Evolutionary conservation across 2,329 filamentous ascomycete genomes (phyloP), one percentile per base, ranked within the genome.

Genomic region (Aschersonia sp.): DNA sequence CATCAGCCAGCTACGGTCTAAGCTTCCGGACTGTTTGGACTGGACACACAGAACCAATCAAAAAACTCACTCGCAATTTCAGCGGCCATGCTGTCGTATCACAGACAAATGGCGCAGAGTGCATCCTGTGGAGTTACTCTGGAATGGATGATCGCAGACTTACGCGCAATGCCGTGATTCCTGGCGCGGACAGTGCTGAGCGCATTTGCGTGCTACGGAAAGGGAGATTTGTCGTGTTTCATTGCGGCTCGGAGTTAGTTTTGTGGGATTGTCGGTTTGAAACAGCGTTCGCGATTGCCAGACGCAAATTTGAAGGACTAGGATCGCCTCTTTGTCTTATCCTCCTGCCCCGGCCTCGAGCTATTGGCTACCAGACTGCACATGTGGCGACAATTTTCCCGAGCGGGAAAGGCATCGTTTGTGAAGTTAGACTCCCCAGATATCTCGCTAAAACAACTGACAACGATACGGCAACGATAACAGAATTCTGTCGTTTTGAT

Each of bases 331-430:
- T 94, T 1, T 94, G 87, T 59, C 72, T 95, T 31, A 70, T 95
- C 29, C 76, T 85, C 14, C 71, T 95, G 5, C 88, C 86, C 1
- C 66, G 74, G 1, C 68, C 68, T 32, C 76, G 82, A 50, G 69
- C 71, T 6, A 71, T 76, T 44, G 68, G 78, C 8, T 72, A 72
- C 31, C 69, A 74, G 2, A 64, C 74, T 22, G 77, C 76, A 2
- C 85, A 94, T 59, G 74, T 95, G 49, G 87, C 85, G n/a, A 88
- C 85, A 1, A 78, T 95, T 43, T 87, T 81, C 11, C 87, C 86
- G 1, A 79, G 84, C 50, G 81, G 87, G 67, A 75, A 78, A 47
- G 87, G 88, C 0, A 70, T 92, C 43, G 85, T 87, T 0, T 95
- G 88, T 87, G 81, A 92, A 61, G 64, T 92, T 22, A 68, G 68